A percentile compares a stretch with the other conserved stretches of the same genome.
phyloP scores from a whole-genome alignment of 805 yeast genomes.

The Candida sithepensis region DNA sequence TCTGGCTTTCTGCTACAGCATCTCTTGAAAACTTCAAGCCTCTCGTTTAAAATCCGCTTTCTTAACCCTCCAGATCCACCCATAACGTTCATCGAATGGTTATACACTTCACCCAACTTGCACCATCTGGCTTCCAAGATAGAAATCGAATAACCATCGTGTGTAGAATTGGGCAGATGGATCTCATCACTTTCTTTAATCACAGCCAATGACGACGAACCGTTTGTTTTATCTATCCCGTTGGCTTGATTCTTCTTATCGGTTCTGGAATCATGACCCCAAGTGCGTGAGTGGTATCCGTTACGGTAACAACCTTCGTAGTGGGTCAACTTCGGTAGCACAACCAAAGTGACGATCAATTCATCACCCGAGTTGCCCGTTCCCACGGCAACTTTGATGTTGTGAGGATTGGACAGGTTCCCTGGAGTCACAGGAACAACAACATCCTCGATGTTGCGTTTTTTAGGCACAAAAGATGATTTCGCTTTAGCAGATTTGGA shows the following conservation, averaged over 20 bases:
- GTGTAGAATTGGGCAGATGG: constrained; percentile 31
- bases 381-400: constrained; percentile 30
- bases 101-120: constrained; percentile 21
- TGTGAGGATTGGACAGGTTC: constrained; percentile 30
- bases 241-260: background rate
- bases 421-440: constrained; percentile 36
- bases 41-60: constrained; percentile 21
- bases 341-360: constrained; percentile 50
- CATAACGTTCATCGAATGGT: constrained; percentile 11
- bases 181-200: background rate
- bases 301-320: constrained; percentile 67
- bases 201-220: background rate
- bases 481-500: background rate
- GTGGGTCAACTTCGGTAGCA: constrained; percentile 64
- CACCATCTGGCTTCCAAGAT: constrained; percentile 56
- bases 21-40: constrained; percentile 14
- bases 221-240: background rate
- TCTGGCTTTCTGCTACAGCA: constrained; percentile 2
- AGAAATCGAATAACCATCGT: constrained; percentile 76
- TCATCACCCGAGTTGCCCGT: constrained; percentile 37
- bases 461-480: background rate
- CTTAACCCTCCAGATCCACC: constrained; percentile 16
- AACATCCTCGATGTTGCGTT: background rate
- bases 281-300: constrained; percentile 70
- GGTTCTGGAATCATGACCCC: constrained; percentile 42